Base-by-base conservation (phyloP, 208 protist genomes). In the Leishmania tropica region DNA sequence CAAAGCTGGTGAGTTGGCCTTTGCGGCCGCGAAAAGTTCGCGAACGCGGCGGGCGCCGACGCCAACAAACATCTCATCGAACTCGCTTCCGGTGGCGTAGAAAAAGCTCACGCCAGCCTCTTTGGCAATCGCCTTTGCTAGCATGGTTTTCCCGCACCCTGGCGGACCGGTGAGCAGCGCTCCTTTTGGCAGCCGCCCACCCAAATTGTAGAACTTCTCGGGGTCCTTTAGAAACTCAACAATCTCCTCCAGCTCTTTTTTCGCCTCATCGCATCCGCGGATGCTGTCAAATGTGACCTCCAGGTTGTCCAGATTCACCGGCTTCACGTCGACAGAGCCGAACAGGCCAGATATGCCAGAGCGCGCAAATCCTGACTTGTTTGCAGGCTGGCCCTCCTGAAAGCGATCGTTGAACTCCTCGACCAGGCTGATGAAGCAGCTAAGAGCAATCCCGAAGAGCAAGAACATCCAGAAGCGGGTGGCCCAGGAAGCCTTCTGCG, bases 51-150 rank as follows among this genome's bases (percentile, higher is more conserved):
- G 90, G 19, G 98, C 93, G 17, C 99, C 99, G 19, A 99, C 98
- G 74, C 99, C 99, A 15, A 99, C 98, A 96, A 98, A 99, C 92
- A 99, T 98, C 85, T 99, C 98, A 77, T 99, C 98, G 80, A 99
- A 99, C 79, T 99, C 97, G 45, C 96, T 98, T 45, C 97, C 97
- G 7, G 93, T 95, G 35, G 91, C 89, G 84, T 99, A 99, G 72
- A 99, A 99, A 84, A 99, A 99, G 31, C 88, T 96, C 28, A 99
- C 99, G 3, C 93, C 98, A 21, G 96, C 95, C 81, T 98, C 94
- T 73, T 98, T 98, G 13, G 96, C 96, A 82, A 98, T 98, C 42
- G 95, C 96, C 83, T 98, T 98, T 15, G 96, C 95, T 21, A 98
- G 90, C 88, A 98, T 91, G 45, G 95, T 98, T 83, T 99, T 99